Conservation (phyloP, 2,329 filamentous ascomycete species). For the Colletotrichum tanaceti region DNA sequence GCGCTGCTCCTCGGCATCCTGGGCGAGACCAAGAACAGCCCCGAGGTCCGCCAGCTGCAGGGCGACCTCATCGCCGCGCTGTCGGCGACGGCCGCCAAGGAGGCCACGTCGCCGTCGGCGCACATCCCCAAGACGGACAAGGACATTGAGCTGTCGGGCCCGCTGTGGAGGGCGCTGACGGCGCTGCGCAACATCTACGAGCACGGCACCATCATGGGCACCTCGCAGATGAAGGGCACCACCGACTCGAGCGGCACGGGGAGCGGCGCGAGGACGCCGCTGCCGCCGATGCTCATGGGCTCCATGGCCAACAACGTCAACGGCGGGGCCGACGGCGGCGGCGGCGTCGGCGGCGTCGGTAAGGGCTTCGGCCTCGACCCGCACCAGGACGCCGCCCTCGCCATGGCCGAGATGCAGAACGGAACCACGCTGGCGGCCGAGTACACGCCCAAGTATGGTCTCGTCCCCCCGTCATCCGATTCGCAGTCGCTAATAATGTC, state of each 20-base stretch:
- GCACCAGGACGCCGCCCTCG: slow-evolving; percentile 71
- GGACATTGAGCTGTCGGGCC: slow-evolving; percentile 72
- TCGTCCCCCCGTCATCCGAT: too few relatives aligned
- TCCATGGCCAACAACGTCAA: slow-evolving; percentile 41
- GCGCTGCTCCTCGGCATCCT: slow-evolving; percentile 73
- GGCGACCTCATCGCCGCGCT: slow-evolving; percentile 73
- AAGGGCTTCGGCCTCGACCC: slow-evolving; percentile 56
- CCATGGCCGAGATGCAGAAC: slow-evolving; percentile 75
- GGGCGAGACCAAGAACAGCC: slow-evolving; percentile 71
- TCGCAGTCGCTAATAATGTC: slow-evolving; percentile 11
- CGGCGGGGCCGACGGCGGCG: slow-evolving; percentile 11
- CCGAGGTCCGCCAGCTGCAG: slow-evolving; percentile 71
- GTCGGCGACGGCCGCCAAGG: slow-evolving; percentile 73
- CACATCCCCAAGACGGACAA: slow-evolving; percentile 67
- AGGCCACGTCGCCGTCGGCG: slow-evolving; percentile 64
- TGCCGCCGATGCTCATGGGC: slow-evolving; percentile 44
- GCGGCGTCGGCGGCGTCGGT: too few relatives aligned
- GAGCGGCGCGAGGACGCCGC: slow-evolving; percentile 59
- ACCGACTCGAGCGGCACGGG: slow-evolving; percentile 57
- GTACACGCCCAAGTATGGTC: slow-evolving; percentile 27
- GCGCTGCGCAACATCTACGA: slow-evolving; percentile 75
- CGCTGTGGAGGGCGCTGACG: slow-evolving; percentile 69
- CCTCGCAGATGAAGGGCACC: slow-evolving; percentile 60
- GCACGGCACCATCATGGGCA: slow-evolving; percentile 68
- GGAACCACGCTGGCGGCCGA: slow-evolving; percentile 55